Conservation (phyloP, 2,329 filamentous ascomycete genomes). For the Dothiorella sarmentorum region DNA sequence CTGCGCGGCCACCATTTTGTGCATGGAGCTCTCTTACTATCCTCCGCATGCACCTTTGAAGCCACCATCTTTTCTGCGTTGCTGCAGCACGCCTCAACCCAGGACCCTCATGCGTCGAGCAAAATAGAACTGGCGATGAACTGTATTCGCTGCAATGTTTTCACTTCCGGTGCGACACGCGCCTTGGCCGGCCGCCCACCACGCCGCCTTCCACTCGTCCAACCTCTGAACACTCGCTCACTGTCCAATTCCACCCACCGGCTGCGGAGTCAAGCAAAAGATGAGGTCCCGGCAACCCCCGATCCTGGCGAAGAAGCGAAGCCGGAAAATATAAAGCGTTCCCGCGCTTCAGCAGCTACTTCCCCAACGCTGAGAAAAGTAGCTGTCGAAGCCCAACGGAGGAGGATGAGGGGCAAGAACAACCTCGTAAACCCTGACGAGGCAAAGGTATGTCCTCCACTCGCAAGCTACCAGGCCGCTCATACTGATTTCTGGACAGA, state of each 20-base stretch:
- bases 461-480: background rate
- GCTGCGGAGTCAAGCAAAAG: background rate
- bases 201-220: background rate
- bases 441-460: constrained; percentile 21
- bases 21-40: background rate
- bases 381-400: constrained; percentile 74
- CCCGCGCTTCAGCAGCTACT: constrained; percentile 27
- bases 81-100: background rate
- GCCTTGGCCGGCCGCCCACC: constrained; percentile 4
- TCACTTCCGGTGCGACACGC: constrained; percentile 21
- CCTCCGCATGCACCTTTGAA: background rate
- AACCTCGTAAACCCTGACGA: constrained; percentile 31
- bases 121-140: constrained; percentile 26
- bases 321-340: background rate
- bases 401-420: constrained; percentile 45
- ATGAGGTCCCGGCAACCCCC: background rate
- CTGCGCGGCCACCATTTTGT: background rate
- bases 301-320: background rate
- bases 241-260: background rate
- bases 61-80: background rate
- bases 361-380: constrained; percentile 71
- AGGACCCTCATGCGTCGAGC: background rate
- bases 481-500: constrained; percentile 31
- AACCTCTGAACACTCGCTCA: background rate
- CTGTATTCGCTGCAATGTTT: constrained; percentile 23